Evolutionary conservation across 805 yeast species (phyloP).

Genomic region (Ogataea pignaliae): DNA sequence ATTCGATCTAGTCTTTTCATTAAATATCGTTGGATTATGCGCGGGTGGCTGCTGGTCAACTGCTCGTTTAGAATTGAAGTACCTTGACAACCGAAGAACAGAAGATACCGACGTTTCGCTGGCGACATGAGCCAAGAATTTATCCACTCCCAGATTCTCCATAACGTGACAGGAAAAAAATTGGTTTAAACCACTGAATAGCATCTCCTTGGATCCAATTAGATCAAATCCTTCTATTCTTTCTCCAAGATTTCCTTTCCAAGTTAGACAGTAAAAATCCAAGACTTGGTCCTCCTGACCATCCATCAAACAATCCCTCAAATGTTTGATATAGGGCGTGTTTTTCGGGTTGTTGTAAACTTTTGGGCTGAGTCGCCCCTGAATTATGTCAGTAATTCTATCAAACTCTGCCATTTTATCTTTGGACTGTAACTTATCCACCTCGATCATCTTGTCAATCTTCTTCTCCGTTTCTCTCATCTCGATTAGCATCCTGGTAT

Average conservation of each 20-base stretch:
- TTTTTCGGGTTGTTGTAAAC: slow-evolving; percentile 6
- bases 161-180: background rate
- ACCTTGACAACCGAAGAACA: too few species aligned
- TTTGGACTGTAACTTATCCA: slow-evolving; percentile 6
- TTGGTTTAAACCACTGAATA: background rate
- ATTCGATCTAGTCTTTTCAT: too few species aligned
- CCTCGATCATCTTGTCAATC: slow-evolving; percentile 12
- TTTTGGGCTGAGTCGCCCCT: slow-evolving; percentile 4
- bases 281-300: slow-evolving; percentile 7
- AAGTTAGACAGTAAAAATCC: slow-evolving; percentile 13
- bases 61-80: too few species aligned
- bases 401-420: slow-evolving; percentile 3
- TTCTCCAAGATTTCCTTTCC: slow-evolving; percentile 5
- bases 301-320: slow-evolving; percentile 7
- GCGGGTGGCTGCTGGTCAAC: too few species aligned
- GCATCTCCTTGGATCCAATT: slow-evolving; percentile 2
- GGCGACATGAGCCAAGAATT: slow-evolving; percentile 2
- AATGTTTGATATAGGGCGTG: slow-evolving; percentile 7
- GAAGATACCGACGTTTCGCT: background rate
- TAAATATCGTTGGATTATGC: too few species aligned
- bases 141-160: background rate
- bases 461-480: slow-evolving; percentile 14
- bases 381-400: slow-evolving; percentile 4
- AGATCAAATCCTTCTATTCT: background rate
- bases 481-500: slow-evolving; percentile 9